These are phyloP conservation scores for Candida nemodendra DNA, from an alignment of 805 yeast species.

Conservation along the genomic window DNA sequence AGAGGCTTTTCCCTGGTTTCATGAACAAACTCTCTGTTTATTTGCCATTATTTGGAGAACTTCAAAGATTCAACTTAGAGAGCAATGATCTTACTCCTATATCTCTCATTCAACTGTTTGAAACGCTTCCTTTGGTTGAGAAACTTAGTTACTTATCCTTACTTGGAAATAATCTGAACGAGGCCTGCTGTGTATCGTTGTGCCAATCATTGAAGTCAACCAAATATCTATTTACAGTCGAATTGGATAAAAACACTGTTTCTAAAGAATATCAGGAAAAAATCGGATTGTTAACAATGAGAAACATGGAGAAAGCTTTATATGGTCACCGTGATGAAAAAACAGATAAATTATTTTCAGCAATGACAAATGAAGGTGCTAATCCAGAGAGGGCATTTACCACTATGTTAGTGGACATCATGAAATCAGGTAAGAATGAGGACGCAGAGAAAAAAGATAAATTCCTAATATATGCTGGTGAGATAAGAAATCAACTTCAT, in stretches of 20 bases:
- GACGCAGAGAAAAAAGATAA: slow-evolving; percentile 18
- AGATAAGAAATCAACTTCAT: slow-evolving; percentile 42
- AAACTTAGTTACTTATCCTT: slow-evolving; percentile 68
- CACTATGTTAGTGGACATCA: slow-evolving; percentile 20
- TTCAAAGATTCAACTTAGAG: slow-evolving; percentile 71
- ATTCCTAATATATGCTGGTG: slow-evolving; percentile 40
- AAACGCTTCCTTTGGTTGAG: slow-evolving; percentile 66
- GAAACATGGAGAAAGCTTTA: slow-evolving; percentile 68
- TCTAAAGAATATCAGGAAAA: slow-evolving; percentile 65
- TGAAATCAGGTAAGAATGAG: slow-evolving; percentile 14
- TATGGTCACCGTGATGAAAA: slow-evolving; percentile 24
- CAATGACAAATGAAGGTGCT: slow-evolving; percentile 2
- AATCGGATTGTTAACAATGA: slow-evolving; percentile 76
- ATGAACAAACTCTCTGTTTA: slow-evolving; percentile 56
- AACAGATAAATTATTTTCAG: slow-evolving; percentile 1
- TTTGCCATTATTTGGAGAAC: slow-evolving; percentile 64
- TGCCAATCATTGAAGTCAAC: slow-evolving; percentile 69
- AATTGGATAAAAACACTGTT: slow-evolving; percentile 60
- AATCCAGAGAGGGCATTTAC: slow-evolving; percentile 18
- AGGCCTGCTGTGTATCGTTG: slow-evolving; percentile 61
- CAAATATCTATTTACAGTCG: slow-evolving; percentile 62
- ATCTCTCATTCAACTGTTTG: slow-evolving; percentile 59
- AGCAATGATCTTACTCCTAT: slow-evolving; percentile 57
- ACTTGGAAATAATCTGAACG: slow-evolving; percentile 59
- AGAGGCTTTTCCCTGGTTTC: slow-evolving; percentile 62